phyloP scores from a whole-genome alignment of 139 green algal species.

The Diplosphaera chodatii region DNA sequence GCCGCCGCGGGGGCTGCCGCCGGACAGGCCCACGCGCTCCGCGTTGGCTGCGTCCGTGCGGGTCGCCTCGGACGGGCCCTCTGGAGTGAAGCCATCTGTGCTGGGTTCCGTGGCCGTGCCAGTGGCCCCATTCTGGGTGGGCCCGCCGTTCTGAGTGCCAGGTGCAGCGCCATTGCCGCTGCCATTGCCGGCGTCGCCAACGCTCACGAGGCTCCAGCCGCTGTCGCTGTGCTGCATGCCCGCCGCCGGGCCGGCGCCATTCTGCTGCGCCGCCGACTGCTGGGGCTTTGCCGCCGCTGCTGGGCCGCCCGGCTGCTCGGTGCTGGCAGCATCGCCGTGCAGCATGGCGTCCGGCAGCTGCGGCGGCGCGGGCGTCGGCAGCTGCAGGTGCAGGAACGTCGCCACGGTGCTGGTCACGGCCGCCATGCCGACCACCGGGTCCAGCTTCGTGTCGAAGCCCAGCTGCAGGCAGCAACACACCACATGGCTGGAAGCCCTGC shows the following conservation, averaged over 20 bases:
- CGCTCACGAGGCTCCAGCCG: neutral
- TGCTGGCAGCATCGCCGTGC: too few species aligned
- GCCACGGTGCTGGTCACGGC: slow-evolving; percentile 19
- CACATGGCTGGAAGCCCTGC: neutral
- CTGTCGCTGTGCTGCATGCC: neutral
- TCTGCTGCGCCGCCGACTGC: too few species aligned
- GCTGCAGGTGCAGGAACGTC: slow-evolving; percentile 33
- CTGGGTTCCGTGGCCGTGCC: too few species aligned
- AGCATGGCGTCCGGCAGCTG: slow-evolving; percentile 1
- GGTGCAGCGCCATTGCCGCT: too few species aligned
- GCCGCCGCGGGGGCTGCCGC: too few species aligned
- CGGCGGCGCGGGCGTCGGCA: slow-evolving; percentile 14
- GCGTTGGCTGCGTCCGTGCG: neutral
- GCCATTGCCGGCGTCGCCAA: neutral
- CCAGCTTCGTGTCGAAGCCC: slow-evolving; percentile 27
- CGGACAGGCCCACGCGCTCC: neutral
- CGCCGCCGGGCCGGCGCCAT: too few species aligned
- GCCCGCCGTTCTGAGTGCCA: neutral
- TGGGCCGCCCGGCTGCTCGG: neutral
- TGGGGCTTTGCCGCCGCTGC: neutral
- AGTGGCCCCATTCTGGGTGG: too few species aligned
- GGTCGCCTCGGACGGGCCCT: neutral
- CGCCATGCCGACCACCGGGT: slow-evolving; percentile 30
- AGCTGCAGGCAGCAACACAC: slow-evolving; percentile 13
- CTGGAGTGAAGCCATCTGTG: too few species aligned